Base-by-base conservation (phyloP, 1,284 basidiomycete genomes). In the Boletus sp. region DNA sequence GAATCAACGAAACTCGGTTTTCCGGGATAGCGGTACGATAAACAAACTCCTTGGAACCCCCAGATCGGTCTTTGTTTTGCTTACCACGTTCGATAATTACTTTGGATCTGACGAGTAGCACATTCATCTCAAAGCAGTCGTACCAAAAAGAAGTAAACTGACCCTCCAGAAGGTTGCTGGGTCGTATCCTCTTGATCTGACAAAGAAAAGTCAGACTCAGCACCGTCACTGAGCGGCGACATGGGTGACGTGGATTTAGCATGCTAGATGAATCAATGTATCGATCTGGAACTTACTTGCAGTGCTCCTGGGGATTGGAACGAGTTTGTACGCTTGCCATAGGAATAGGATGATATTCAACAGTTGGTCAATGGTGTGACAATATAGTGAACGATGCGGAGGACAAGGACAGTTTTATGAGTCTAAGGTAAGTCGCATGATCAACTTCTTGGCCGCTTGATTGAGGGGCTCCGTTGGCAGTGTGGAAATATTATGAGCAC, bases 81-180 rank as follows among this genome's bases (percentile, higher is more conserved):
- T 40, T 0, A 25, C 61, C 65, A 3, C 65, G 65, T n/a, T 7
- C 6, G 19, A 31, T 3, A 17, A 68, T 58, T 46, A 57, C 40
- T 21, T 19, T 0, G 14, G 0, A 0, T 1, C 56, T 67, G 25
- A n/a, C 31, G n/a, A 49, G 17, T 14, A 2, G 11, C 3, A 43
- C 21, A 11, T 49, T 16, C n/a, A 28, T 25, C 17, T 28, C 21
- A 31, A 38, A 28, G 25, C 44, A 25, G 9, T 17, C n/a, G 10
- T 4, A 25, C 16, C 19, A n/a, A 8, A n/a, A 17, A 21, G 9
- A 30, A 25, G 33, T 9, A 33, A 27, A 44, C 47, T n/a, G 33
- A 61, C 58, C 6, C 27, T 38, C 6, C 25, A 3, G 7, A 5
- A 6, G 56, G 28, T n/a, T 40, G 31, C 14, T 47, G 31, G 6